Evolutionary conservation across 129 eudicot species (phyloP), one percentile per base, ranked within the genome.

Genomic region (Mikania micrantha): DNA sequence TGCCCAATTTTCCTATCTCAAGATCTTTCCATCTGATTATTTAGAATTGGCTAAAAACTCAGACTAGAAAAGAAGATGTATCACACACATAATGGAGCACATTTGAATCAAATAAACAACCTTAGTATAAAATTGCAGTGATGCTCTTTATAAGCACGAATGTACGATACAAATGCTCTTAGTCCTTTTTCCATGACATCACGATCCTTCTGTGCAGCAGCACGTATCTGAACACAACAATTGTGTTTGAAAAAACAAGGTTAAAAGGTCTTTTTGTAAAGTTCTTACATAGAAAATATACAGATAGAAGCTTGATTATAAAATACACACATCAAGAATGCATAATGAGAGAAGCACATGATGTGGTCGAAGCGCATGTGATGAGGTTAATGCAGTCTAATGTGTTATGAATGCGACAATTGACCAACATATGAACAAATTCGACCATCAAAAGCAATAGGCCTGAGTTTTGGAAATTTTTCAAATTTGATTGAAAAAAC

Each of bases 121-220:
- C 95, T 85, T 76, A 92, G 88, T 57, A 92, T 92, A 79, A 36
- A 92, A 74, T 86, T 76, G 80, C 98, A 92, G 38, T 83, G 95
- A 70, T 92, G 98, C 75, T 88, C 98, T 66, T 92, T 92, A 65
- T 92, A 92, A 50, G 96, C 98, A 67, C 98, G 96, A 16, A 92
- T 73, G 59, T 81, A 92, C 27, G 98, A 92, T 1, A 92, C 96
- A 70, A 92, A 88, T 5, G 98, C 98, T 76, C 84, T 74, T 66
- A 88, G 76, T 29, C 98, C 98, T 78, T 92, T 92, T 56, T 92
- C 96, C 98, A 92, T 86, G 22, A 88, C 83, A 80, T 85, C 98
- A 57, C 98, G 98, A 54, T 92, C 98, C 49, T 80, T 88, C 67
- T 71, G 80, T 6, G 98, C 95, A 73, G 91, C 91, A 60, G 78